phyloP scores from a whole-genome alignment of 225 moss, liverwort and hornwort species.

The Polytrichum commune region DNA sequence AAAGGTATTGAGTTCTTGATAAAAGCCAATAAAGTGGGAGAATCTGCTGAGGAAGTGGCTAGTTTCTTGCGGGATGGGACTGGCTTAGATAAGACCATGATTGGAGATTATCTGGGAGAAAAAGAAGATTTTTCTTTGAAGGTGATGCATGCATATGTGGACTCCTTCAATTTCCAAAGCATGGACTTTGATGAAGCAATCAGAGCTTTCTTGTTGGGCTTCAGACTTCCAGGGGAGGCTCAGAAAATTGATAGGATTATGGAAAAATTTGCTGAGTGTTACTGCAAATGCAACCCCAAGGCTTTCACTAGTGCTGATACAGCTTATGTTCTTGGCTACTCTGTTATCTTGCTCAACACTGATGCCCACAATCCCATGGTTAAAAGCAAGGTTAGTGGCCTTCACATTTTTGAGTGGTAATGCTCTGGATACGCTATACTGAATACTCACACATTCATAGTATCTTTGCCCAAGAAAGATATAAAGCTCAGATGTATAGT shows the following conservation, averaged over 20 bases:
- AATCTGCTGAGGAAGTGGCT: slow-evolving; percentile 60
- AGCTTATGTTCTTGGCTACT: slow-evolving; percentile 68
- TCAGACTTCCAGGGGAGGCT: slow-evolving; percentile 68
- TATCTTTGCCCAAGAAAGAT: too few species aligned
- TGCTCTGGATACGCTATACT: too few species aligned
- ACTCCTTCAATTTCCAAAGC: slow-evolving; percentile 58
- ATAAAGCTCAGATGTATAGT: too few species aligned
- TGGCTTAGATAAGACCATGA: slow-evolving; percentile 71
- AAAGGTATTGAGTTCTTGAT: slow-evolving; percentile 65
- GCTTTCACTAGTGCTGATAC: slow-evolving; percentile 72
- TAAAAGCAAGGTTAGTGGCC: slow-evolving; percentile 50
- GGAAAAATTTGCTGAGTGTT: slow-evolving; percentile 71
- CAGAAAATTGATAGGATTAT: slow-evolving; percentile 74
- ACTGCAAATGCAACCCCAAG: slow-evolving; percentile 66
- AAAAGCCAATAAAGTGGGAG: slow-evolving; percentile 60
- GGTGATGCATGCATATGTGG: slow-evolving; percentile 69
- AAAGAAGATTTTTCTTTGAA: slow-evolving; percentile 65
- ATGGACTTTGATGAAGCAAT: slow-evolving; percentile 68
- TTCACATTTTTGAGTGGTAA: slow-evolving; percentile 10
- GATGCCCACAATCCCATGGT: slow-evolving; percentile 69
- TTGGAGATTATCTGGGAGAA: slow-evolving; percentile 69
- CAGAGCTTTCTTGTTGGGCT: slow-evolving; percentile 54
- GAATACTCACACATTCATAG: too few species aligned
- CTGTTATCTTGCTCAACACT: slow-evolving; percentile 72
- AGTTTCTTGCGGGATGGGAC: slow-evolving; percentile 42